Percentiles rank a stretch among this genome's conserved stretches.
Evolutionary conservation across 2,329 filamentous ascomycete genomes (phyloP).

Genomic region (Ambrosiella cleistominuta): DNA sequence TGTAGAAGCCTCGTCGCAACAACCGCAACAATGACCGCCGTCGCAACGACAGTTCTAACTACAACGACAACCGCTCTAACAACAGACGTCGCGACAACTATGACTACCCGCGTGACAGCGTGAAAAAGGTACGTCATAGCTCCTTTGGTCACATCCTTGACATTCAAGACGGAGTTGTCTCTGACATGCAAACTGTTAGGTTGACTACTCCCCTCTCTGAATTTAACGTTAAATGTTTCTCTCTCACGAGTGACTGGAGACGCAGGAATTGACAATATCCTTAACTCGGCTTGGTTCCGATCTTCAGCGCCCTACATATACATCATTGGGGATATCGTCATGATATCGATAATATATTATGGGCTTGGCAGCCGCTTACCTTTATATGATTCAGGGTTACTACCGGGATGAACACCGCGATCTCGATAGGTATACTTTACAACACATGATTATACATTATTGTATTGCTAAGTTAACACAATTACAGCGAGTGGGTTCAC

Average conservation of each 20-base stretch:
- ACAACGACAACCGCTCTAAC: conserved; percentile 1
- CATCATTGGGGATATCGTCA: neutral
- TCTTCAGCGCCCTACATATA: conserved; percentile 1
- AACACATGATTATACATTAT: neutral
- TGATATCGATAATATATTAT: conserved; percentile 2
- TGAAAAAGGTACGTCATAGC: conserved; percentile 57
- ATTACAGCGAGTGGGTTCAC: conserved; percentile 72
- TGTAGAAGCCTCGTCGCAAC: conserved; percentile 7
- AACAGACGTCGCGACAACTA: conserved; percentile 12
- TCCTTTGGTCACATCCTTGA: neutral
- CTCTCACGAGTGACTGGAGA: neutral
- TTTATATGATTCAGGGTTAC: conserved; percentile 33
- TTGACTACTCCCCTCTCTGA: conserved; percentile 11
- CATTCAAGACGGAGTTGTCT: neutral
- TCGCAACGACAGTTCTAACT: neutral
- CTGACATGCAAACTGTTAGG: neutral
- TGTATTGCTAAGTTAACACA: too few relatives aligned
- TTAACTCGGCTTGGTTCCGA: conserved; percentile 2
- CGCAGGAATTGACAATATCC: neutral
- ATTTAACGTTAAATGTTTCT: neutral
- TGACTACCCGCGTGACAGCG: conserved; percentile 27
- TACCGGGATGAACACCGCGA: conserved; percentile 43
- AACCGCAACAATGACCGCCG: conserved; percentile 1
- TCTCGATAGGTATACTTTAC: conserved; percentile 45
- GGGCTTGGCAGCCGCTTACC: conserved; percentile 15